A percentile compares a stretch with the other conserved stretches of the same genome.
These are phyloP conservation scores for Candida dajiaensis DNA, from an alignment of 805 yeast genomes.

Conservation along the genomic window DNA sequence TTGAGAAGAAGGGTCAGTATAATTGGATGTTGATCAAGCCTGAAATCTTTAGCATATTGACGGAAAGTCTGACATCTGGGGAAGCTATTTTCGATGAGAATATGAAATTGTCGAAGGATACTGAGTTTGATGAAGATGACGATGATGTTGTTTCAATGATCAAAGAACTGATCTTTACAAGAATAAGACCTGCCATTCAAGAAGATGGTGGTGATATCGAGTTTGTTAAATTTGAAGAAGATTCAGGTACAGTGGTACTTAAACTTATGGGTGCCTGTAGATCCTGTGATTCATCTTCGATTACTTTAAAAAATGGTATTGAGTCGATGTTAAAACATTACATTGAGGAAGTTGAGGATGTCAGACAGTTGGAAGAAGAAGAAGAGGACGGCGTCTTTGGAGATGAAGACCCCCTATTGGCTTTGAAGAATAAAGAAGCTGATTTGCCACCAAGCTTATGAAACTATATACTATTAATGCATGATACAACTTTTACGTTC, in stretches of 20 bases:
- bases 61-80: conserved; percentile 31
- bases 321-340: conserved; percentile 68
- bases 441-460: conserved; percentile 16
- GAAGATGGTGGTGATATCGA: conserved; percentile 76
- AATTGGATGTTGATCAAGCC: conserved; percentile 62
- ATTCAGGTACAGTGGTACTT: conserved; percentile 50
- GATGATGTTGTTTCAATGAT: conserved; percentile 63
- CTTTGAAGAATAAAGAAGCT: conserved; percentile 10
- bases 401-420: conserved; percentile 12
- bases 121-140: conserved; percentile 50
- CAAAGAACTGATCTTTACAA: conserved; percentile 61
- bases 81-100: conserved; percentile 43
- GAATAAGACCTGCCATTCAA: conserved; percentile 68
- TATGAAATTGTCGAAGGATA: conserved; percentile 26
- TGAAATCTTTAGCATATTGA: conserved; percentile 42
- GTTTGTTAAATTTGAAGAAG: conserved; percentile 56
- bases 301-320: conserved; percentile 62
- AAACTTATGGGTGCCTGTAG: conserved; percentile 66
- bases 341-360: conserved; percentile 60
- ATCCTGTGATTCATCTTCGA: conserved; percentile 62
- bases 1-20: conserved; percentile 49
- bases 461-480: neutral
- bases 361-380: conserved; percentile 44
- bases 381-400: conserved; percentile 18
- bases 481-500: neutral